Base-by-base conservation (phyloP, 148 eudicot genomes). In the Fagopyrum homotropicum region DNA sequence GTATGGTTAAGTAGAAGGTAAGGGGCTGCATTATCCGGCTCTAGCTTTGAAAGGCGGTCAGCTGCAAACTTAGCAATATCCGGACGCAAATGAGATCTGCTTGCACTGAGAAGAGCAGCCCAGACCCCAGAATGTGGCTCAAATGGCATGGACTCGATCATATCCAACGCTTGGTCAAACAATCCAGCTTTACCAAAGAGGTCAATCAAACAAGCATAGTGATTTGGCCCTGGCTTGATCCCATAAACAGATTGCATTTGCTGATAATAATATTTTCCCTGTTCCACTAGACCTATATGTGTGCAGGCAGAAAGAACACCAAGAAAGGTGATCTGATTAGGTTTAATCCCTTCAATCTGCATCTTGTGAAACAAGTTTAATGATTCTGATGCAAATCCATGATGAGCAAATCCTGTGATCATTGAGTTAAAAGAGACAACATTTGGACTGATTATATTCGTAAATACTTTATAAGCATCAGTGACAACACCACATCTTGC, bases 201-300 rank as follows among this genome's bases (percentile, higher is more conserved):
- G 81, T 91, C 93, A 77, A 89, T 89, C 83, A 91, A 73, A 82
- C 97, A 91, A 76, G 91, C 93, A 48, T 89, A 88, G 73, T 91
- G 97, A 76, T 88, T 91, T 46, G 86, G 79, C 75, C 84, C 88
- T 26, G 97, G 93, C 69, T 81, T 86, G 29, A 88, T 4, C 73
- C 82, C 82, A 79, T 86, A 81, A 71, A 86, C 75, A 75, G 86
- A 83, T 75, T 90, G 80, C 97, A 89, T 89, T 29, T 86, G 78
- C 73, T 91, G 89, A 26, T 89, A 89, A 81, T 93, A 89, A 7
- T 85, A 64, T 15, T 83, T 59, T 22, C 94, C 93, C 84, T 89
- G 89, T 77, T 91, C 88, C 61, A 91, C 86, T 83, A 91, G 74
- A 45, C 93, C 97, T 22, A 84, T 76, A 81, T 89, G 93, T 30